Conservation (phyloP, 2,329 filamentous ascomycete genomes). For the Trichoderma atroviride region DNA sequence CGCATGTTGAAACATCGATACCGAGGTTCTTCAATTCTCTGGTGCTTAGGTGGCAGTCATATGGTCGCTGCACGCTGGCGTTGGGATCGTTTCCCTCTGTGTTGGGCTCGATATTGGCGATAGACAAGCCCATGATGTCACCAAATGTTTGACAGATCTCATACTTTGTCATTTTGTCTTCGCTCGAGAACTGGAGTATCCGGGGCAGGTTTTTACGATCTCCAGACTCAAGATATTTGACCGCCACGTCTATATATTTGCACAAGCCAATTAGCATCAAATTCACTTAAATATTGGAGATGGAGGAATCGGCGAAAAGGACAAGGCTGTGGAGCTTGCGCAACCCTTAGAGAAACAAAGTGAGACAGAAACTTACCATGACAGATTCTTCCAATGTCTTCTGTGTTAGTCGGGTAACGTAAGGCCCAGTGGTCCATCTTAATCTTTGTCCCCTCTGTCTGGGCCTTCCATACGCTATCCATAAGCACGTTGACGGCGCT, state of each 20-base stretch:
- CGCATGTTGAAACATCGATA: constrained; percentile 71
- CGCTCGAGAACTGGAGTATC: constrained; percentile 82
- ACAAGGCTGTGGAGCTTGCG: background rate
- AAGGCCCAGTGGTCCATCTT: constrained; percentile 86
- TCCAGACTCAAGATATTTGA: constrained; percentile 62
- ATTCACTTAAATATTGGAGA: background rate
- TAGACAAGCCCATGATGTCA: constrained; percentile 75
- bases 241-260: constrained; percentile 63
- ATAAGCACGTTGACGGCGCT: constrained; percentile 83
- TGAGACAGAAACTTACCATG: constrained; percentile 52
- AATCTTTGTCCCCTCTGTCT: constrained; percentile 62
- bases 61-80: constrained; percentile 75
- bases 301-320: background rate
- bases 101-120: constrained; percentile 69
- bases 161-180: constrained; percentile 87
- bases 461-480: constrained; percentile 73
- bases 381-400: constrained; percentile 80
- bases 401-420: constrained; percentile 85
- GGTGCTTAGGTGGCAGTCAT: constrained; percentile 85
- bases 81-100: constrained; percentile 72
- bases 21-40: constrained; percentile 70
- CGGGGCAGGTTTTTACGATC: constrained; percentile 61
- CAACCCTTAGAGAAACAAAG: background rate
- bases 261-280: constrained; percentile 4
- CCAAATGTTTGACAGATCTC: constrained; percentile 80